Evolutionary conservation across 1,139 yeast species (phyloP).

Genomic region (Chernovozyma sophiae-reginae): DNA sequence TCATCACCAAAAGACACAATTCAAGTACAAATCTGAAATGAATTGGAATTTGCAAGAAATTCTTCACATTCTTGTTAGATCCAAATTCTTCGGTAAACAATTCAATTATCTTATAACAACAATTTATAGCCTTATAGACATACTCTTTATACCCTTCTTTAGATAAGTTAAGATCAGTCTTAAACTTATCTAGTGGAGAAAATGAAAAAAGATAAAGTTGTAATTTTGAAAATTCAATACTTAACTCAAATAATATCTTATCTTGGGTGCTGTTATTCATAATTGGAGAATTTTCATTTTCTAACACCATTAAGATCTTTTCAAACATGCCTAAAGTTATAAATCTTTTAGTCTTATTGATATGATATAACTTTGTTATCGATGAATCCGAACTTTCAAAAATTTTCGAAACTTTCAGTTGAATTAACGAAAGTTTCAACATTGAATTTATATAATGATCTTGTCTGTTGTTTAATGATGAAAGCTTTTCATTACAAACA

Average conservation of each 20-base stretch:
- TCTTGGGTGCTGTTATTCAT: neutral
- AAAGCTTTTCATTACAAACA: neutral
- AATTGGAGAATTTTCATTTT: slow-evolving; percentile 6
- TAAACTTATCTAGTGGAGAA: slow-evolving; percentile 13
- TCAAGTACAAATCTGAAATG: slow-evolving; percentile 41
- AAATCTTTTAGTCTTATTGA: slow-evolving; percentile 24
- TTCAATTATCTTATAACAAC: slow-evolving; percentile 28
- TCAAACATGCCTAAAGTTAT: slow-evolving; percentile 45
- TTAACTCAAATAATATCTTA: slow-evolving; percentile 23
- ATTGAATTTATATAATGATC: slow-evolving; percentile 33
- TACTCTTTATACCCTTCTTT: slow-evolving; percentile 26
- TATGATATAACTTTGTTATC: slow-evolving; percentile 15
- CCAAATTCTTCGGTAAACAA: slow-evolving; percentile 21
- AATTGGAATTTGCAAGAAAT: slow-evolving; percentile 35
- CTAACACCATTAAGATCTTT: slow-evolving; percentile 32
- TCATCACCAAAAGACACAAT: slow-evolving; percentile 27
- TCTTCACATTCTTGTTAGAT: slow-evolving; percentile 8
- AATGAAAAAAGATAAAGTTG: slow-evolving; percentile 39
- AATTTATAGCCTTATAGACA: slow-evolving; percentile 26
- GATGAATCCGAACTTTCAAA: slow-evolving; percentile 29
- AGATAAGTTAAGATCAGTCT: slow-evolving; percentile 20
- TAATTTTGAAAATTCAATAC: slow-evolving; percentile 37
- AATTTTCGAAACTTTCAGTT: slow-evolving; percentile 39
- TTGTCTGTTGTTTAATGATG: slow-evolving; percentile 14
- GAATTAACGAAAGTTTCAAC: slow-evolving; percentile 38